These are phyloP conservation scores for Exobasidium rhododendri DNA, from an alignment of 1,284 basidiomycete genomes.

Conservation along the genomic window DNA sequence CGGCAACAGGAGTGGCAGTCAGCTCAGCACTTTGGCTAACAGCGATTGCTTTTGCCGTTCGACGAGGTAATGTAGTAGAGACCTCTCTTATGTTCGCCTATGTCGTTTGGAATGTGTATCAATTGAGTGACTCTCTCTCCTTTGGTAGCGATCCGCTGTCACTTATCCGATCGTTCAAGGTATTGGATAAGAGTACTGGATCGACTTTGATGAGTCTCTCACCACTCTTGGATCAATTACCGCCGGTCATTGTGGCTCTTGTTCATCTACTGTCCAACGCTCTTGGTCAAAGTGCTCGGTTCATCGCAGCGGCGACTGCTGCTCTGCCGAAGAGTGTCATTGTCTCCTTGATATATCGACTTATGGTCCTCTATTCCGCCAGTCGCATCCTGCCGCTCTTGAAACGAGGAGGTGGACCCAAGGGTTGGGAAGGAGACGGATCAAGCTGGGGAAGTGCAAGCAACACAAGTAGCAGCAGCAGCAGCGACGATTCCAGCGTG, in stretches of 20 bases:
- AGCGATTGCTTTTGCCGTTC: conserved; percentile 50
- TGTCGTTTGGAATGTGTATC: conserved; percentile 52
- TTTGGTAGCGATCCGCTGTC: conserved; percentile 49
- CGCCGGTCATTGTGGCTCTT: conserved; percentile 21
- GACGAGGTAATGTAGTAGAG: conserved; percentile 52
- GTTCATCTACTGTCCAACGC: conserved; percentile 38
- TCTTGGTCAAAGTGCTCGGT: conserved; percentile 21
- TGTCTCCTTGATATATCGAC: conserved; percentile 46
- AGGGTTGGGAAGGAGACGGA: conserved; percentile 21
- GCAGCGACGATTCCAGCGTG: conserved; percentile 19
- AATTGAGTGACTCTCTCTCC: conserved; percentile 34
- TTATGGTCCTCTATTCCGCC: conserved; percentile 50
- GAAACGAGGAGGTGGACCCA: conserved; percentile 22
- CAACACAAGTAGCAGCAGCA: conserved; percentile 15
- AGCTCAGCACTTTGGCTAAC: conserved; percentile 49
- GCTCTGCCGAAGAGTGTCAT: conserved; percentile 49
- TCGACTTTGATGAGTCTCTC: background rate
- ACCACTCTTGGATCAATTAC: conserved; percentile 20
- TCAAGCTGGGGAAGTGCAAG: conserved; percentile 17
- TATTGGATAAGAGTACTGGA: conserved; percentile 5
- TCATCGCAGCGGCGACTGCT: conserved; percentile 13
- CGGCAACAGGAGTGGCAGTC: conserved; percentile 47
- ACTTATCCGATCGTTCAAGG: conserved; percentile 49
- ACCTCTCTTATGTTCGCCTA: conserved; percentile 52
- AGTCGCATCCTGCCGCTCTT: conserved; percentile 43